Conservation (phyloP, 352 stramenopile genomes). For the Phytophthora cactorum region DNA sequence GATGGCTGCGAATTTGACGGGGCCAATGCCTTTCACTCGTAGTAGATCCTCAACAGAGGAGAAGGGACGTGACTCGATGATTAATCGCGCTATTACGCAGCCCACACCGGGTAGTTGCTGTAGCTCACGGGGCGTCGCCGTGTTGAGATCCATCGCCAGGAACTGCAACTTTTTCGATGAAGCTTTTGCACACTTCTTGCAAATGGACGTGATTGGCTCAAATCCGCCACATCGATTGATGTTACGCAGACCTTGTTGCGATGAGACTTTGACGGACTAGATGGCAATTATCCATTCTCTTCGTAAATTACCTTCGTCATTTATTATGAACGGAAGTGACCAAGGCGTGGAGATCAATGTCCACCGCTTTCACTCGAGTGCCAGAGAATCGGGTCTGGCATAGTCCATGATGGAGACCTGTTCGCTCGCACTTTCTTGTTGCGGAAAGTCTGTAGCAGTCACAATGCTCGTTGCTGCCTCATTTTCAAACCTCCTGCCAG, state of each 20-base stretch:
- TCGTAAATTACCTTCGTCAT: background rate
- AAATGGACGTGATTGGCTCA: slow-evolving; percentile 6
- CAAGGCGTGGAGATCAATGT: slow-evolving; percentile 1
- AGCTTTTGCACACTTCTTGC: slow-evolving; percentile 50
- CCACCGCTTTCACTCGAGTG: slow-evolving; percentile 15
- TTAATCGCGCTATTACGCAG: slow-evolving; percentile 39
- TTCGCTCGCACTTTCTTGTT: slow-evolving; percentile 67
- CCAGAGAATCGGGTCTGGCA: slow-evolving; percentile 1
- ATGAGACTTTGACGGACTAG: slow-evolving; percentile 5
- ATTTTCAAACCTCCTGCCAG: slow-evolving; percentile 45
- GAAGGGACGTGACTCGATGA: slow-evolving; percentile 59
- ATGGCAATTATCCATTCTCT: background rate
- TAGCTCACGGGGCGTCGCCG: slow-evolving; percentile 39
- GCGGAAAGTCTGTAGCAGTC: background rate
- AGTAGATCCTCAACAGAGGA: slow-evolving; percentile 40
- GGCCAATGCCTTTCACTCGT: slow-evolving; percentile 53
- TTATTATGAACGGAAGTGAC: slow-evolving; percentile 12
- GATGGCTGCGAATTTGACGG: slow-evolving; percentile 41
- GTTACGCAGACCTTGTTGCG: background rate
- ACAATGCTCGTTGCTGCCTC: slow-evolving; percentile 7
- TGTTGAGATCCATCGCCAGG: slow-evolving; percentile 40
- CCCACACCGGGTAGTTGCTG: slow-evolving; percentile 53
- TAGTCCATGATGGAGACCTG: slow-evolving; percentile 20
- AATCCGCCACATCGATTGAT: background rate
- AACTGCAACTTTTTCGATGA: slow-evolving; percentile 25